Base-by-base conservation (phyloP, 805 yeast genomes). In the Cyberlindnera maritima region DNA sequence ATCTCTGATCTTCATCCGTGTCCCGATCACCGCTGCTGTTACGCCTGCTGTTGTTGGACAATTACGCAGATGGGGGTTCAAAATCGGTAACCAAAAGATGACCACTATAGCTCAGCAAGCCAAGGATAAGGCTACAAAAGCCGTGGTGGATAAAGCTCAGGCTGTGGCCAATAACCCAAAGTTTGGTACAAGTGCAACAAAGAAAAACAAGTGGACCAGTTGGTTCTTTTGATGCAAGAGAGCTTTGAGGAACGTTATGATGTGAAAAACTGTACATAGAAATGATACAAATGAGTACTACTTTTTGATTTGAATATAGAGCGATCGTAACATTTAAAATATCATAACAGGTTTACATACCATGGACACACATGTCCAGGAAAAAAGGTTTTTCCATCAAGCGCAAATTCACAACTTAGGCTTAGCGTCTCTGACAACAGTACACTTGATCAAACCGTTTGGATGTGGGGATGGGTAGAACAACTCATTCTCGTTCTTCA, bases 381-480 rank as follows among this genome's bases (percentile, higher is more conserved):
- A n/a, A n/a, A n/a, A n/a, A n/a, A n/a, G n/a, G n/a, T n/a, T n/a
- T n/a, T n/a, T n/a, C n/a, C n/a, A n/a, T n/a, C n/a, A n/a, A n/a
- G n/a, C n/a, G n/a, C n/a, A n/a, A n/a, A n/a, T n/a, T 64, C 63
- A 81, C 50, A 81, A 64, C 67, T 79, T 88, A 47, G 84, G 68
- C 63, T 80, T 77, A 21, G 74, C 53, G 37, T 68, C 66, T 69
- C 97, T 84, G 46, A 83, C 85, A 55, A 91, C 96, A 15, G 91
- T 86, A 66, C 89, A 84, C 66, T 83, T 85, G 67, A 91, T 91
- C 67, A 86, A 79, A 41, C 97, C 97, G 64, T 88, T 90, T 60
- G 97, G 97, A 70, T 91, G 92, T 48, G 95, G 81, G 33, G 88
- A 74, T 57, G 97, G 97, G 65, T 90, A 89, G 69, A 83, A 90